Evolutionary conservation across 768 basidiomycete genomes (phyloP).

Genomic region (Phaffia australis): DNA sequence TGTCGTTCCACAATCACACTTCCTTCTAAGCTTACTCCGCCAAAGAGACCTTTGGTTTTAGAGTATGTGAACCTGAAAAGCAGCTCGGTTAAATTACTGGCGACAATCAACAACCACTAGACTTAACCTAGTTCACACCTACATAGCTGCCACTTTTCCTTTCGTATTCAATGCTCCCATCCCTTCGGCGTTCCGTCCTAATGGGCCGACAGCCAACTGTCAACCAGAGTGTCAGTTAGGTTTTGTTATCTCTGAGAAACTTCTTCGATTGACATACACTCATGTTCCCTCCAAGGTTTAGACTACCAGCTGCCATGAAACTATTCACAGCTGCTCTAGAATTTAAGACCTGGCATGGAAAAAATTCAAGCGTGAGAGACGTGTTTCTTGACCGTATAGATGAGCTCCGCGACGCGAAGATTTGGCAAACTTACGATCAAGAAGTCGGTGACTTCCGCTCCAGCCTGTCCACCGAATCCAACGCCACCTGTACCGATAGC

Average conservation of each 20-base stretch:
- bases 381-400: slow-evolving; percentile 43
- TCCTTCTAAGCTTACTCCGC: slow-evolving; percentile 69
- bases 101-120: background rate
- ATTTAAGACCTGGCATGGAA: slow-evolving; percentile 53
- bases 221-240: background rate
- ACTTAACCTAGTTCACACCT: background rate
- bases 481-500: slow-evolving; percentile 70
- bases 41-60: slow-evolving; percentile 86
- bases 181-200: slow-evolving; percentile 87
- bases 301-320: slow-evolving; percentile 88
- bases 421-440: slow-evolving; percentile 24
- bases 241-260: background rate
- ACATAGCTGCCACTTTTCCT: slow-evolving; percentile 89
- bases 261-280: slow-evolving; percentile 46
- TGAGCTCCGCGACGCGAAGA: slow-evolving; percentile 40
- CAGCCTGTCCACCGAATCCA: slow-evolving; percentile 61
- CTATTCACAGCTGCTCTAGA: slow-evolving; percentile 48
- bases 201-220: slow-evolving; percentile 60
- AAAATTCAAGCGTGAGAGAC: slow-evolving; percentile 39
- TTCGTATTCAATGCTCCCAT: slow-evolving; percentile 67
- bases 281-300: slow-evolving; percentile 83
- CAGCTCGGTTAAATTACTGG: background rate
- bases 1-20: slow-evolving; percentile 87
- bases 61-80: slow-evolving; percentile 36
- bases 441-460: slow-evolving; percentile 40